phyloP scores from a whole-genome alignment of 208 protist genomes.

The Leishmania major region DNA sequence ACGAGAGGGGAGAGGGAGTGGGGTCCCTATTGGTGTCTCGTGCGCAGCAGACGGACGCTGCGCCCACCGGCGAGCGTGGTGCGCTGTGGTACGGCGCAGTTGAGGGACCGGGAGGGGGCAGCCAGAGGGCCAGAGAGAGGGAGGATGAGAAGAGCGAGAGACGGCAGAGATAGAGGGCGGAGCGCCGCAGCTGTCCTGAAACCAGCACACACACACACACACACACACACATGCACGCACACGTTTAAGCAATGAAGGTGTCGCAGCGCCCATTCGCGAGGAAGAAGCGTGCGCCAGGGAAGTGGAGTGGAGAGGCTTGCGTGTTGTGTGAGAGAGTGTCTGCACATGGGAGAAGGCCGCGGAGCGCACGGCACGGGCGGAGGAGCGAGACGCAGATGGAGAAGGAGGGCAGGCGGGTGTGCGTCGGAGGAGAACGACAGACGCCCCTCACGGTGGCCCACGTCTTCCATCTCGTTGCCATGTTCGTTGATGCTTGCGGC shows the following conservation, averaged over 20 bases:
- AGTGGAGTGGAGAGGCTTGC: neutral
- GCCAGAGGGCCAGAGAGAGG: neutral
- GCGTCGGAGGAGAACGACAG: neutral
- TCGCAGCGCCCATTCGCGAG: neutral
- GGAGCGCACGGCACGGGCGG: neutral
- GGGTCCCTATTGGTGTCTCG: no score
- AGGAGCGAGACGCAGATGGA: neutral
- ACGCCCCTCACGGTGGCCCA: neutral
- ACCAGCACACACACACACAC: neutral
- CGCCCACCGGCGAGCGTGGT: neutral
- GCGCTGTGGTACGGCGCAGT: neutral
- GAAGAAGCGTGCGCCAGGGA: neutral
- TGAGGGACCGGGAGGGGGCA: neutral
- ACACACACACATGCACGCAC: neutral
- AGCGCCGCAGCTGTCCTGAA: neutral
- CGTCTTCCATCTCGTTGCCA: neutral
- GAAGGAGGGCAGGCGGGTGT: neutral
- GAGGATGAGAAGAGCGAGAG: neutral
- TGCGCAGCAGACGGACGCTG: neutral
- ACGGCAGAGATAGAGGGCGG: neutral
- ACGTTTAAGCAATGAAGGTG: neutral
- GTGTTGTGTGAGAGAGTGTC: neutral
- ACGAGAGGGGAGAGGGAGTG: neutral
- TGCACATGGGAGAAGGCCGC: neutral
- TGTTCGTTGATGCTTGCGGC: neutral